Evolutionary conservation across 345 rosid genomes (phyloP).

Genomic region (Cardamine resedifolia): DNA sequence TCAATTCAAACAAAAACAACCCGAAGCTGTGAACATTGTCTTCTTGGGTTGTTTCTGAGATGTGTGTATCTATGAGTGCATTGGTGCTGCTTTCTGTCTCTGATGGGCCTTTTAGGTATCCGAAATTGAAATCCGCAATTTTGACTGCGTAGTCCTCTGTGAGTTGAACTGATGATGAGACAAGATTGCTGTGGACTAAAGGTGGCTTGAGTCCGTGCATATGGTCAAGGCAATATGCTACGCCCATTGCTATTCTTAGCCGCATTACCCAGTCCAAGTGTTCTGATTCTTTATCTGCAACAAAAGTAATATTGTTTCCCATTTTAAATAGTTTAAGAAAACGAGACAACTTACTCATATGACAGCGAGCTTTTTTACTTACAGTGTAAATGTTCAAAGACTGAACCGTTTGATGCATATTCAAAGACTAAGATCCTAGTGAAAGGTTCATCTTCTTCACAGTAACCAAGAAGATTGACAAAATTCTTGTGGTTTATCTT

Average conservation of each 20-base stretch:
- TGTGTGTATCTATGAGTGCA: slow-evolving; percentile 32
- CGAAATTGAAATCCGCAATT: slow-evolving; percentile 59
- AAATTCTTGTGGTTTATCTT: slow-evolving; percentile 94
- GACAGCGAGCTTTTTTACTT: slow-evolving; percentile 35
- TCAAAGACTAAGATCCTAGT: slow-evolving; percentile 96
- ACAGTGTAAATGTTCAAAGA: slow-evolving; percentile 94
- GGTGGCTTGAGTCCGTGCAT: slow-evolving; percentile 85
- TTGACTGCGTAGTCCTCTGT: slow-evolving; percentile 94
- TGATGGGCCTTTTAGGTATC: slow-evolving; percentile 41
- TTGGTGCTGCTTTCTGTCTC: slow-evolving; percentile 35
- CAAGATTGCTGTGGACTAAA: slow-evolving; percentile 53
- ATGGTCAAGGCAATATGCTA: slow-evolving; percentile 86
- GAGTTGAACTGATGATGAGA: slow-evolving; percentile 60
- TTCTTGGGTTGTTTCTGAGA: slow-evolving; percentile 27
- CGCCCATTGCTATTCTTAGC: slow-evolving; percentile 78
- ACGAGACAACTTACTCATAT: not conserved
- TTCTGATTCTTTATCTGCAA: slow-evolving; percentile 84
- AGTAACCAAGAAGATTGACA: slow-evolving; percentile 86
- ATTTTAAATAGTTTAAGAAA: not conserved
- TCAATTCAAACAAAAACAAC: slow-evolving; percentile 60
- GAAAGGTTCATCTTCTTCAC: slow-evolving; percentile 90
- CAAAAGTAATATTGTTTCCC: not conserved
- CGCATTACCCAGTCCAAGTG: slow-evolving; percentile 88
- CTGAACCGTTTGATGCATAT: slow-evolving; percentile 92
- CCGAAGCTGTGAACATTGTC: slow-evolving; percentile 71